Conservation (phyloP, 2,329 filamentous ascomycete species). For the Fusarium bactridioides region DNA sequence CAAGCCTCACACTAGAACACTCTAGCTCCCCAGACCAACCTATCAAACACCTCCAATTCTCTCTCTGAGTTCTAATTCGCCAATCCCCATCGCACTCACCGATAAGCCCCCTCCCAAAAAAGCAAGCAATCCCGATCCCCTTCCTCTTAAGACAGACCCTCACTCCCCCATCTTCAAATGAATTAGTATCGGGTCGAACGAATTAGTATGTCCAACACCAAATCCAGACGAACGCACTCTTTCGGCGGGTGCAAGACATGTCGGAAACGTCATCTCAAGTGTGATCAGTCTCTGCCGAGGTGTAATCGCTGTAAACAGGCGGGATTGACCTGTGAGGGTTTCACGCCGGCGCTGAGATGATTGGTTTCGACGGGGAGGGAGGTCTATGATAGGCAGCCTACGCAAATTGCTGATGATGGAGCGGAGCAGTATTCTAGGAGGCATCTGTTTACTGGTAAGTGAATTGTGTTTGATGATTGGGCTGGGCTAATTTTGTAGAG, state of each 20-base stretch:
- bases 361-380: slow-evolving; percentile 28
- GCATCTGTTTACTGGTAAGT: slow-evolving; percentile 31
- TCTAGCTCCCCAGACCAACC: neutral
- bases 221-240: slow-evolving; percentile 30
- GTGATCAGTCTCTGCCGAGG: slow-evolving; percentile 25
- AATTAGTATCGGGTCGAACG: neutral
- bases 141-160: slow-evolving; percentile 14
- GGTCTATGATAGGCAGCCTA: slow-evolving; percentile 24
- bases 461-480: rapidly evolving
- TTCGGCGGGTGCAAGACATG: slow-evolving; percentile 37
- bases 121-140: slow-evolving; percentile 26
- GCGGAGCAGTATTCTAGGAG: slow-evolving; percentile 27
- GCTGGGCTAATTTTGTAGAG: neutral
- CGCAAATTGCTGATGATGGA: slow-evolving; percentile 13
- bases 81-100: neutral
- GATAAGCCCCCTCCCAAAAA: slow-evolving; percentile 11
- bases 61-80: neutral
- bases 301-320: slow-evolving; percentile 30
- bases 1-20: neutral
- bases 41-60: neutral
- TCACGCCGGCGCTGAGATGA: slow-evolving; percentile 31
- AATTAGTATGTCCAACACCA: slow-evolving; percentile 17
- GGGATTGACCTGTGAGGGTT: slow-evolving; percentile 29
- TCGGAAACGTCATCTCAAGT: slow-evolving; percentile 36
- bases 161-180: neutral